Evolutionary conservation across 2,329 filamentous ascomycete genomes (phyloP).

Genomic region (Clarireedia hainanense): DNA sequence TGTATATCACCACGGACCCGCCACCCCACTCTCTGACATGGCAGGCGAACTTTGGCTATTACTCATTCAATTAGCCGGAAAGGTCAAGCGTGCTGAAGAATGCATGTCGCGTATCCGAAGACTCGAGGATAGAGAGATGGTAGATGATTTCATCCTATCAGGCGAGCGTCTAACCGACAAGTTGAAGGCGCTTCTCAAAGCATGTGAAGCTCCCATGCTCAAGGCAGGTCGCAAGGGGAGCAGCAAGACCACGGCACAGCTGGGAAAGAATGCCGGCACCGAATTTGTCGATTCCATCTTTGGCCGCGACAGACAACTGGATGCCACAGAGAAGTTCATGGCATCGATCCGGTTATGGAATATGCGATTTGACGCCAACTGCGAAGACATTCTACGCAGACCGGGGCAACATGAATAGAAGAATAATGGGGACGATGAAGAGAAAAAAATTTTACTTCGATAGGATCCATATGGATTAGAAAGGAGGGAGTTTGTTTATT

Average conservation of each 20-base stretch:
- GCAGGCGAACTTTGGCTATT: conserved; percentile 93
- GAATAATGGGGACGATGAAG: neutral
- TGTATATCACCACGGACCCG: conserved; percentile 76
- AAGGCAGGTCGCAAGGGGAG: conserved; percentile 69
- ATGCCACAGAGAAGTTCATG: conserved; percentile 91
- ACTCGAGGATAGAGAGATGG: conserved; percentile 66
- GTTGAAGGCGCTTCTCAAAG: conserved; percentile 78
- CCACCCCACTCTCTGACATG: conserved; percentile 78
- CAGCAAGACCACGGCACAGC: conserved; percentile 54
- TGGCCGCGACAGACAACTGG: conserved; percentile 80
- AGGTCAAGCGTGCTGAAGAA: conserved; percentile 86
- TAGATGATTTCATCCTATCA: conserved; percentile 84
- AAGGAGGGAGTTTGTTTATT: conserved; percentile 11
- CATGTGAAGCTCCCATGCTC: conserved; percentile 93
- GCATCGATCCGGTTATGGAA: conserved; percentile 59
- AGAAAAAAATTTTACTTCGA: neutral
- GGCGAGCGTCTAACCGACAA: conserved; percentile 82
- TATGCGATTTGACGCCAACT: conserved; percentile 92
- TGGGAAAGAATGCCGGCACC: conserved; percentile 86
- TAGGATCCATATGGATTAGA: conserved; percentile 6
- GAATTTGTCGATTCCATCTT: conserved; percentile 97
- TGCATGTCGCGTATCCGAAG: conserved; percentile 63
- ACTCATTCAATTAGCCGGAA: conserved; percentile 86
- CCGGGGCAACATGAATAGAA: conserved; percentile 32
- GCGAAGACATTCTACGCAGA: conserved; percentile 72